Evolutionary conservation across 2,329 filamentous ascomycete species (phyloP), one percentile per base, ranked within the genome.

Genomic region (Ceratocystis huliohia): DNA sequence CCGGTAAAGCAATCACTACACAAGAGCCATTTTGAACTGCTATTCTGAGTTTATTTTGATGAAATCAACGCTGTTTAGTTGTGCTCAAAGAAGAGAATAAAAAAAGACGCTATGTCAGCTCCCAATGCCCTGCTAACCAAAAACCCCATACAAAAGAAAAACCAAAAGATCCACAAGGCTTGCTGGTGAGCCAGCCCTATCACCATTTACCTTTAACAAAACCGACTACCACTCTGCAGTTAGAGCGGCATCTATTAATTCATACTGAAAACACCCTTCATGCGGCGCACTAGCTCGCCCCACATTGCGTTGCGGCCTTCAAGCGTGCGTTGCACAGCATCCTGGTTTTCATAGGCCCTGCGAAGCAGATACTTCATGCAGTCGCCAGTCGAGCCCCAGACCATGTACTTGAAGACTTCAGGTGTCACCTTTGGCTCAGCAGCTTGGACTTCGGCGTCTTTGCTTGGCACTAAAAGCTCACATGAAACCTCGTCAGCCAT

Each of bases 401-500:
- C 84, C 15, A 88, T 76, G 71, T 88, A 88, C 76, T 88, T 88
- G 76, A 84, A 87, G 1, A 79, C 79, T 65, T 76, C 74, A 0
- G 79, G 73, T 1, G 69, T 66, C 41, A 37, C 37, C 61, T 33
- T 25, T 7, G 61, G 61, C 15, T 57, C 66, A 17, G 57, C 30
- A 15, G 64, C 66, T 33, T 56, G 61, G 8, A 63, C 61, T 46
- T 63, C 65, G 3, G 48, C 28, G 7, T 68, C 64, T 41, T 37
- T 61, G n/a, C 50, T 62, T 5, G 67, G 67, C 45, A 68, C 67
- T 15, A 81, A 73, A 15, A 87, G 76, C 73, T 85, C 83, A 73
- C 84, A 86, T 74, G 87, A 91, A 64, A 97, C 85, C 73, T 96
- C 92, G 71, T 97, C 93, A 1, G 93, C 93, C 93, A 97, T 97